Evolutionary conservation across 1,284 basidiomycete species (phyloP).

Genomic region (Sphagnurus paluster): DNA sequence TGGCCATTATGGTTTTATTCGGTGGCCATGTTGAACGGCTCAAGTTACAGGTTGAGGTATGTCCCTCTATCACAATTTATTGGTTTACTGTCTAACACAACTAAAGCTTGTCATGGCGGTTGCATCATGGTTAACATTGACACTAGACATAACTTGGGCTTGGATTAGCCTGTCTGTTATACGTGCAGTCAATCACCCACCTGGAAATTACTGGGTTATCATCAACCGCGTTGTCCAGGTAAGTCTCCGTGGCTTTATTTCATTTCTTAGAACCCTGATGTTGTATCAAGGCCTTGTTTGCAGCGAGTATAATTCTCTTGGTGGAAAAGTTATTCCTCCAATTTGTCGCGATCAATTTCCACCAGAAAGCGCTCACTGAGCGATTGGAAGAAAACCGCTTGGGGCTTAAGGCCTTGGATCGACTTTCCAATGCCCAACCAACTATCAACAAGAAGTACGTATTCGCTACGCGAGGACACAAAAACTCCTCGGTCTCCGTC

Average conservation of each 20-base stretch:
- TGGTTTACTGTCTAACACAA: neutral
- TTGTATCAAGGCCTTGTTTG: slow-evolving; percentile 56
- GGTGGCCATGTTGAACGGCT: slow-evolving; percentile 64
- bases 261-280: neutral
- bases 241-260: slow-evolving; percentile 7
- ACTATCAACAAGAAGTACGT: slow-evolving; percentile 26
- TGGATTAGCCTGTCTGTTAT: slow-evolving; percentile 72
- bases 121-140: slow-evolving; percentile 67
- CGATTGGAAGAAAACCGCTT: slow-evolving; percentile 68
- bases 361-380: slow-evolving; percentile 71
- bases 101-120: slow-evolving; percentile 69
- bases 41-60: slow-evolving; percentile 65
- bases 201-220: slow-evolving; percentile 64
- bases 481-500: slow-evolving; percentile 21
- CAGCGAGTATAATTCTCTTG: slow-evolving; percentile 60
- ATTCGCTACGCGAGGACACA: slow-evolving; percentile 27
- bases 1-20: slow-evolving; percentile 53
- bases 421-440: slow-evolving; percentile 63
- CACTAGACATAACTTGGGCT: slow-evolving; percentile 63
- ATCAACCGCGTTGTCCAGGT: slow-evolving; percentile 73
- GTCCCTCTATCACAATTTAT: slow-evolving; percentile 19
- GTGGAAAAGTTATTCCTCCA: slow-evolving; percentile 72
- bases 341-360: slow-evolving; percentile 78
- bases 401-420: slow-evolving; percentile 68
- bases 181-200: slow-evolving; percentile 54